Base-by-base conservation (phyloP, 2,329 filamentous ascomycete species). In the Ophiostoma himal-ulmi region DNA sequence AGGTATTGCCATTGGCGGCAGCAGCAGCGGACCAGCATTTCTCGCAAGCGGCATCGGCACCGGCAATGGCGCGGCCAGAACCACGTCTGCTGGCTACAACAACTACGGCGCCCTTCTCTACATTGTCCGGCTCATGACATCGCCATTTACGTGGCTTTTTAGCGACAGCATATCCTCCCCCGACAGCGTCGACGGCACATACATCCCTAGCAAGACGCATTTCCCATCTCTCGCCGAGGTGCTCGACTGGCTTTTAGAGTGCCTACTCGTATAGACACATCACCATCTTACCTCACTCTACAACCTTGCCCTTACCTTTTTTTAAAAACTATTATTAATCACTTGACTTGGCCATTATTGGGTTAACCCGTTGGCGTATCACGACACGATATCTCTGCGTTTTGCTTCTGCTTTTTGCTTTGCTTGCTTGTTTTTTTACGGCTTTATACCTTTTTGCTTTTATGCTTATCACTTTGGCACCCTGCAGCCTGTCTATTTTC, bases 161-260 rank as follows among this genome's bases (percentile, higher is more conserved):
- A 10, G 5, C 7, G 48, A 54, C 48, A 54, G 48, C 48, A 54
- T 57, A 26, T 26, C n/a, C 52, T 48, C 44, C 3, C n/a, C 65
- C 4, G 64, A 48, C 14, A 22, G 66, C 11, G 26, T n/a, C 17
- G 60, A 11, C 64, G 5, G 37, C n/a, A 41, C 36, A 17, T 14
- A 48, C 39, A 30, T 30, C 30, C 3, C 36, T n/a, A 34, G 6
- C 64, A 64, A 64, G 36, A 20, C 17, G 10, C 65, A 48, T 2
- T 26, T 80, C 62, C 82, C 82, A 5, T 78, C 79, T 2, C 66
- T 83, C 54, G 75, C 78, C 1, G 81, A 85, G 69, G 41, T 83
- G n/a, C 81, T 83, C 60, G 83, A 85, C 74, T 74, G 80, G 65
- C 73, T 84, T 22, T 77, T 83, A 30, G 82, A 84, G 72, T 79